Percentiles rank a stretch among this genome's conserved stretches.
Evolutionary conservation across 164 flowering plant genomes (phyloP).

Genomic region (Amborella trichopoda): DNA sequence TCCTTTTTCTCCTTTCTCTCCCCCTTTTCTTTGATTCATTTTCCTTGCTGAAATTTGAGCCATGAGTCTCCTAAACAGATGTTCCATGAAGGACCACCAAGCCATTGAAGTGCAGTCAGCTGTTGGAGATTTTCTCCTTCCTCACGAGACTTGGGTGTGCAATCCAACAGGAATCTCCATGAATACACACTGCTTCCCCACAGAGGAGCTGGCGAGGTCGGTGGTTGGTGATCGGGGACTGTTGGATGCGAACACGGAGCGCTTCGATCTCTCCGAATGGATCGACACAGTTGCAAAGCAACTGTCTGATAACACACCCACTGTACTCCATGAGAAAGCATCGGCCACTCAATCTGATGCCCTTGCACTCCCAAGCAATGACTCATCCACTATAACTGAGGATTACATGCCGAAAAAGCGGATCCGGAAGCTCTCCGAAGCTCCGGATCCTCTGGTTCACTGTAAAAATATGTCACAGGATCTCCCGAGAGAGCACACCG

Average conservation of each 20-base stretch:
- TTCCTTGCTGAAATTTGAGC: neutral
- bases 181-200: slow-evolving; percentile 1
- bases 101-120: slow-evolving; percentile 30
- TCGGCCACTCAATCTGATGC: slow-evolving; percentile 14
- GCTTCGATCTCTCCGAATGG: slow-evolving; percentile 50
- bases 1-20: slow-evolving; percentile 2
- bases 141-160: slow-evolving; percentile 41
- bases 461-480: slow-evolving; percentile 1
- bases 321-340: no score
- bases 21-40: slow-evolving; percentile 2
- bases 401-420: slow-evolving; percentile 23
- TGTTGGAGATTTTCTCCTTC: slow-evolving; percentile 34
- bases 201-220: slow-evolving; percentile 7
- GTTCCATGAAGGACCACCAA: neutral
- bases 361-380: slow-evolving; percentile 7
- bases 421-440: slow-evolving; percentile 7
- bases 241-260: slow-evolving; percentile 13
- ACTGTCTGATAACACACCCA: slow-evolving; percentile 32
- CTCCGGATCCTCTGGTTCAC: neutral
- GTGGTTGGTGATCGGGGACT: slow-evolving; percentile 6
- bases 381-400: slow-evolving; percentile 2
- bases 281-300: slow-evolving; percentile 46
- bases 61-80: neutral
- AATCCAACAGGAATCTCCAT: slow-evolving; percentile 5
- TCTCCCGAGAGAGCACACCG: slow-evolving; percentile 9